Percentiles rank a stretch among this genome's conserved stretches.
phyloP scores from a whole-genome alignment of 345 rosid species.

The Mallotus nudiflorus region DNA sequence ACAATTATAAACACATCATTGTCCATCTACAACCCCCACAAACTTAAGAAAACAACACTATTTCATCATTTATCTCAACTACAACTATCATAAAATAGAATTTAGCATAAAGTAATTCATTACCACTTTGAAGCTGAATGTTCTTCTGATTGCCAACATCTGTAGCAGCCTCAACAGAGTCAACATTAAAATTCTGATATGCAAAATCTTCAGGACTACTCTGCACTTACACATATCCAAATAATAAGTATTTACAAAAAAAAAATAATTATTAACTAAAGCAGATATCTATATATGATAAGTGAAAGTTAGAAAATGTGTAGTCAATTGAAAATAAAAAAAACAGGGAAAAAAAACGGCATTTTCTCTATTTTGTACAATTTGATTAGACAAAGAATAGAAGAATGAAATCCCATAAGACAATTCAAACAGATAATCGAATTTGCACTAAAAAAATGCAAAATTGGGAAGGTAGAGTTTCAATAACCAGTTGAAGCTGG shows the following conservation, averaged over 20 bases:
- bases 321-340: neutral
- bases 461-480: neutral
- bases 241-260: neutral
- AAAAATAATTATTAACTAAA: neutral
- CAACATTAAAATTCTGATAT: slow-evolving; percentile 3
- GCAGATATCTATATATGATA: neutral
- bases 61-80: neutral
- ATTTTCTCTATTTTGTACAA: neutral
- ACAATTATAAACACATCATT: neutral
- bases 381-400: too few relatives aligned
- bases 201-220: slow-evolving; percentile 5
- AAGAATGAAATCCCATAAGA: too few relatives aligned
- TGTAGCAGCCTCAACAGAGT: slow-evolving; percentile 12
- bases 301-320: neutral
- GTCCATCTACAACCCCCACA: neutral
- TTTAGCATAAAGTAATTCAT: neutral
- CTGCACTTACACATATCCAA: slow-evolving; percentile 18
- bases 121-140: slow-evolving; percentile 22
- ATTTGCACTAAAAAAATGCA: too few relatives aligned
- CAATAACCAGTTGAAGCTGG: neutral
- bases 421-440: too few relatives aligned
- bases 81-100: too few relatives aligned
- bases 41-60: neutral
- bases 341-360: neutral
- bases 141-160: neutral